phyloP scores from a whole-genome alignment of 2,329 filamentous ascomycete genomes.

The Fusarium multiceps region DNA sequence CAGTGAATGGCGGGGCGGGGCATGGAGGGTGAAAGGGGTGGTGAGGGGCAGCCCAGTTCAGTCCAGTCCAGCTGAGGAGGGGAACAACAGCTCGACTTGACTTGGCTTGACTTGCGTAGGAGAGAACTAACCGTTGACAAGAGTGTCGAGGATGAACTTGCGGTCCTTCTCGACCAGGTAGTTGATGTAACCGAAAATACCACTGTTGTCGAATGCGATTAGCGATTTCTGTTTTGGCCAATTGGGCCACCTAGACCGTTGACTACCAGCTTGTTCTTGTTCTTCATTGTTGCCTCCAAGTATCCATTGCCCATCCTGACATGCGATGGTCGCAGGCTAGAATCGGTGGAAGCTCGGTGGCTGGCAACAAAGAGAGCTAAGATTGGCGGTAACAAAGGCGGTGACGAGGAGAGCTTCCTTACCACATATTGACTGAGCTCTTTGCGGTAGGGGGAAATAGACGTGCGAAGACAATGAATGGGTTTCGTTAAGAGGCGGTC shows the following conservation, averaged over 20 bases:
- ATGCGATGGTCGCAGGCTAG: constrained; percentile 31
- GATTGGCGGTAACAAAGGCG: constrained; percentile 29
- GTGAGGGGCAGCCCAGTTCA: constrained; percentile 26
- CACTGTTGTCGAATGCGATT: constrained; percentile 64
- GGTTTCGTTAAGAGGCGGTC: constrained; percentile 34
- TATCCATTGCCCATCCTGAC: constrained; percentile 21
- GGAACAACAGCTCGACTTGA: constrained; percentile 9
- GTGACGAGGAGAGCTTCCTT: constrained; percentile 38
- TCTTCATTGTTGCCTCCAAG: constrained; percentile 6
- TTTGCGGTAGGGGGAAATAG: constrained; percentile 23
- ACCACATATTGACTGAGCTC: constrained; percentile 47
- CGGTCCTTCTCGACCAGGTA: constrained; percentile 99
- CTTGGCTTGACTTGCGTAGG: background rate
- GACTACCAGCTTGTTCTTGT: constrained; percentile 15
- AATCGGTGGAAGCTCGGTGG: constrained; percentile 29
- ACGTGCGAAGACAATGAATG: constrained; percentile 27
- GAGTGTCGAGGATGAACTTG: constrained; percentile 93
- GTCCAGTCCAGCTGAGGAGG: constrained; percentile 31
- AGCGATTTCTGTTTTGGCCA: constrained; percentile 38
- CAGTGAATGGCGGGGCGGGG: constrained; percentile 44
- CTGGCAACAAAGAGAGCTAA: background rate
- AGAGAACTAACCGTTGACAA: constrained; percentile 84
- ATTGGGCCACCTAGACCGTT: constrained; percentile 29
- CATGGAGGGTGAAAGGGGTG: constrained; percentile 36
- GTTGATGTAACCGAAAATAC: constrained; percentile 99